Evolutionary conservation across 371 early-diverging fungal species (phyloP), one percentile per base, ranked within the genome.

Genomic region (Basidiobolus meristosporus): DNA sequence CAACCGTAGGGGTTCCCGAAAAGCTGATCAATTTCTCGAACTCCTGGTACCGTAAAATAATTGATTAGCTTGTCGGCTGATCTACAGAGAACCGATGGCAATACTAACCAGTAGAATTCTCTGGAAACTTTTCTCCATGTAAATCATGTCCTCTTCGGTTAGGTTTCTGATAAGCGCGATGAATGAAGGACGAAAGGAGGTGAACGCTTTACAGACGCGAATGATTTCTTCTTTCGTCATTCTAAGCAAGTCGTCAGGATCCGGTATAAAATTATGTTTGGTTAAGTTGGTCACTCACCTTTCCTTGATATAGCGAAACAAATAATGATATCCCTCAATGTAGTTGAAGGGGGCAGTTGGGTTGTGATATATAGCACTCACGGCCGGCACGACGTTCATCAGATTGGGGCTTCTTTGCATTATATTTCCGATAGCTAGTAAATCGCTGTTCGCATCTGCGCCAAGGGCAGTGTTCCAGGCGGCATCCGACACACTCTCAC

Each of bases 1-100:
- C 82, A 2, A 84, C 89, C 1, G 87, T 86, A 2, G 92, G 92
- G 12, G 92, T 90, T 28, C 90, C 92, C n/a, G 86, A 81, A 39
- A 77, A 82, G 12, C 75, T 70, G 35, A 89, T 82, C 26, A 89
- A 59, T 47, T 88, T 86, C 46, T 88, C 91, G 45, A 76, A 87
- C 62, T 91, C 91, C 74, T 77, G 44, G 4, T 50, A 39, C 3
- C 14, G 3, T 40, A 5, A 17, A 19, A 23, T 35, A 14, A 34
- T 4, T 32, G 6, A 40, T 26, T 10, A 31, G 3, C 31, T 9
- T n/a, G n/a, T 30, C 7, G 7, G 7, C 7, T 30, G 7, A 30
- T 30, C n/a, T 7, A 9, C n/a, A 30, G 7, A 30, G n/a, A 3
- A 34, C 9, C 14, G 19, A 12, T 35, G 39, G 7, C 35, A 31